A percentile compares a stretch with the other conserved stretches of the same genome.
Evolutionary conservation across 352 stramenopile species (phyloP).

Genomic region (Blastocystis sp.): DNA sequence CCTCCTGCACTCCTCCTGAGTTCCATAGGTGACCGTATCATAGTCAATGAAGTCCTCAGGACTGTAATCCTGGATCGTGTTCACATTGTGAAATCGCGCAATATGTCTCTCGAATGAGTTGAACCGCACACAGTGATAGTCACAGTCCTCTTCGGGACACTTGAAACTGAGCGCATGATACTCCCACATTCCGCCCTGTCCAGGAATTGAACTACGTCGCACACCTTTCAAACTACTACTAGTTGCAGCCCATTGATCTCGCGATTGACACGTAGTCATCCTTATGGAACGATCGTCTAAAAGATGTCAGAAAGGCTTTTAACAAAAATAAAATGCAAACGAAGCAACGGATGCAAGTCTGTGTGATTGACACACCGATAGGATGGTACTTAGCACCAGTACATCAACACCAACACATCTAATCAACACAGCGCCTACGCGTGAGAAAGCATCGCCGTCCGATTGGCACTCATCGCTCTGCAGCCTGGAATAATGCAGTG

Average conservation of each 20-base stretch:
- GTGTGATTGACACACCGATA: no score
- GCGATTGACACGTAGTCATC: not conserved
- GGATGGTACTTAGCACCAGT: no score
- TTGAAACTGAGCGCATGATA: not conserved
- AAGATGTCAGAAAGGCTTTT: not conserved
- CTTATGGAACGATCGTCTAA: not conserved
- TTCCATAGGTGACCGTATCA: not conserved
- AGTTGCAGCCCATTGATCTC: not conserved
- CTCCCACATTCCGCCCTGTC: not conserved
- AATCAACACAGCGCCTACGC: not conserved
- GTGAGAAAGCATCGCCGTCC: not conserved
- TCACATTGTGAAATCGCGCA: not conserved
- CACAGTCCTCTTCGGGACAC: not conserved
- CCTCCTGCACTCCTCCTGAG: not conserved
- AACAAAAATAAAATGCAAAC: no score
- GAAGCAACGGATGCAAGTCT: no score
- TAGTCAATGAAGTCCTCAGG: not conserved
- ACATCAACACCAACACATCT: not conserved
- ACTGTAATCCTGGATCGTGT: not conserved
- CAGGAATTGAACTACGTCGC: not conserved
- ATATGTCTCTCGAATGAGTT: not conserved
- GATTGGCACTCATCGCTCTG: not conserved
- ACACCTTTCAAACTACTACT: not conserved
- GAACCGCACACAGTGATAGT: not conserved
- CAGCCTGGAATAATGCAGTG: not conserved